These are phyloP conservation scores for Hyaloscypha variabilis DNA, from an alignment of 495 filamentous ascomycete genomes.

Conservation along the genomic window DNA sequence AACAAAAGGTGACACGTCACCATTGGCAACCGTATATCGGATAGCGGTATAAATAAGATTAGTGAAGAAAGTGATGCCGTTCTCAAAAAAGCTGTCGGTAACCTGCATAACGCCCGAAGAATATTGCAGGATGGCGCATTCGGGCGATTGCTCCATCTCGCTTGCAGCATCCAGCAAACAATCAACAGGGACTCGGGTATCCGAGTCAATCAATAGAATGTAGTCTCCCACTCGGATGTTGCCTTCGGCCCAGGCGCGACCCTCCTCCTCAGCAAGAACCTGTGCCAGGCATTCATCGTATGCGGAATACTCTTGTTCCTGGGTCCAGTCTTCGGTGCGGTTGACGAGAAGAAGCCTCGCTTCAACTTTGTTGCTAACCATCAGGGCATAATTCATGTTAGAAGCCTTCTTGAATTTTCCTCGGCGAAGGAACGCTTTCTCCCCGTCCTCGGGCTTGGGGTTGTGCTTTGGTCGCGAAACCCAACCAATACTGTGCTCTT, in stretches of 20 bases:
- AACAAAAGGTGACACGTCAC: conserved; percentile 69
- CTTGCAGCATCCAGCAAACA: conserved; percentile 69
- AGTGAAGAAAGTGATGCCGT: conserved; percentile 74
- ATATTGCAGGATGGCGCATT: conserved; percentile 72
- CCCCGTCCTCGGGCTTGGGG: conserved; percentile 32
- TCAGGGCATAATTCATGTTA: conserved; percentile 72
- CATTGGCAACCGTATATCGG: conserved; percentile 64
- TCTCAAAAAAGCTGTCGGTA: conserved; percentile 60
- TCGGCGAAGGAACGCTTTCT: conserved; percentile 51
- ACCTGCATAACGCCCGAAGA: conserved; percentile 74
- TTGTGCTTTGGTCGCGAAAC: conserved; percentile 59
- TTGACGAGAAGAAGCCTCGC: conserved; percentile 47
- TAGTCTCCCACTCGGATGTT: conserved; percentile 74
- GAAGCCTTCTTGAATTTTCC: conserved; percentile 78
- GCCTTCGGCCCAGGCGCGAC: conserved; percentile 68
- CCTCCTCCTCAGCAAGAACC: conserved; percentile 55
- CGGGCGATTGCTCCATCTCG: conserved; percentile 72
- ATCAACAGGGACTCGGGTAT: conserved; percentile 48
- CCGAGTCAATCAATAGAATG: conserved; percentile 50
- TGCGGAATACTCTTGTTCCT: conserved; percentile 50
- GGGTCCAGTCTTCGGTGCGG: conserved; percentile 52
- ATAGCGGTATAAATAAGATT: conserved; percentile 74
- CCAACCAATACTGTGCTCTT: conserved; percentile 65
- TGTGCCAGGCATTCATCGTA: conserved; percentile 45
- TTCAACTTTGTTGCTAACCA: conserved; percentile 60